Evolutionary conservation across 2,329 filamentous ascomycete species (phyloP), one percentile per base, ranked within the genome.

Genomic region (Botryosphaeria dothidea): DNA sequence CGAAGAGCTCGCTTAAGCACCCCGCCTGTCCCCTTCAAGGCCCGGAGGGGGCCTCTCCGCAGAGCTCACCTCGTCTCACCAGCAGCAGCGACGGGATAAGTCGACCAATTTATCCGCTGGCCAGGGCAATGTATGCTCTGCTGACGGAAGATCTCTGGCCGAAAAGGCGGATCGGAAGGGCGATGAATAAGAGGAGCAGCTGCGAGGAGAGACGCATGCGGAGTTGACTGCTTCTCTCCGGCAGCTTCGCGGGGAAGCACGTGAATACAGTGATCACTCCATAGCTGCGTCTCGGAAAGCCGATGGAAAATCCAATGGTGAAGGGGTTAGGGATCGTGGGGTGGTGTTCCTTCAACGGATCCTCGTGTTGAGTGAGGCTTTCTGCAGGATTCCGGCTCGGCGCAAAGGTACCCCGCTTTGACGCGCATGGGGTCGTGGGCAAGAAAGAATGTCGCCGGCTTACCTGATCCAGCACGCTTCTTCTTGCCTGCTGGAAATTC

Each of bases 81-180:
- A 13, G 11, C 6, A 21, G 36, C 15, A 29, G 31, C 9, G 29
- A 21, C 7, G n/a, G 6, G 31, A 25, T 29, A 4, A n/a, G 27
- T 13, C n/a, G 51, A 21, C 3, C 15, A 29, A 45, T 58, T 58
- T 58, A 58, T 58, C 54, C 54, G 54, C 11, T 45, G 54, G 36
- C 23, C 17, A 29, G 21, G 21, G 7, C 38, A 56, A 56, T 38
- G 15, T 34, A 34, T 34, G 7, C 9, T 56, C 31, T n/a, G 36
- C 25, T 6, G 25, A 27, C 54, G 54, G 54, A 58, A 43, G 54
- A 58, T 58, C 36, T 58, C 29, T n/a, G 54, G n/a, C 54, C 54
- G 54, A 45, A 45, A 41, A 13, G 17, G 38, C 38, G 38, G 31
- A 34, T 8, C 13, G 7, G 31, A 34, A 8, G 31, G 31, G 13